Evolutionary conservation across 2,329 filamentous ascomycete genomes (phyloP).

Genomic region (Diaporthe caulivora): DNA sequence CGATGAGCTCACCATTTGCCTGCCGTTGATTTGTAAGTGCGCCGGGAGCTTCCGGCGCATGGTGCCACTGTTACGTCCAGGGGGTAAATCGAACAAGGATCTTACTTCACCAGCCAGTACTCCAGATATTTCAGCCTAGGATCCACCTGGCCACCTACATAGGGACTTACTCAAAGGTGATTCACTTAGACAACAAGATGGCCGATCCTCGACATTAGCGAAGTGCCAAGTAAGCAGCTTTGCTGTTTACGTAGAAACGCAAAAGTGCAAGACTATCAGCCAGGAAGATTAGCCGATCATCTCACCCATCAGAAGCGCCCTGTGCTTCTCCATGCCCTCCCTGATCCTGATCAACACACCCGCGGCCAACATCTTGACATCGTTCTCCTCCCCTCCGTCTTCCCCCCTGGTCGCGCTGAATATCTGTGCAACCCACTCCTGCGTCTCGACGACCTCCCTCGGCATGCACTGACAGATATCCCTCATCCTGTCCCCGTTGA

Average conservation of each 20-base stretch:
- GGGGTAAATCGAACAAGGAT: neutral
- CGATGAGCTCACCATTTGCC: slow-evolving; percentile 39
- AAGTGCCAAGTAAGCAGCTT: neutral
- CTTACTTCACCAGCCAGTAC: neutral
- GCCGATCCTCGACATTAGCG: neutral
- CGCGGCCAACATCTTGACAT: slow-evolving; percentile 82
- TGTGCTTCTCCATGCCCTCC: slow-evolving; percentile 86
- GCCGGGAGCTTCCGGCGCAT: slow-evolving; percentile 22
- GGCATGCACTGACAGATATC: slow-evolving; percentile 80
- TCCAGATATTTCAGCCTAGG: too few species aligned
- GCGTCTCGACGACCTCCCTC: slow-evolving; percentile 84
- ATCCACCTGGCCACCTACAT: too few species aligned
- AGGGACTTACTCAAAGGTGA: too few species aligned
- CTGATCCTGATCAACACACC: slow-evolving; percentile 81
- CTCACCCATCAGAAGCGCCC: slow-evolving; percentile 81
- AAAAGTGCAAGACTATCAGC: neutral
- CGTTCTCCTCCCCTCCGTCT: slow-evolving; percentile 77
- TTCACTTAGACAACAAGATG: neutral
- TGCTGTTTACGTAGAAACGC: neutral
- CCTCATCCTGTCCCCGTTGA: slow-evolving; percentile 80
- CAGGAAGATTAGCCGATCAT: slow-evolving; percentile 54
- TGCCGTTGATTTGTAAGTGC: slow-evolving; percentile 40
- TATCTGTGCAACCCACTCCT: slow-evolving; percentile 85
- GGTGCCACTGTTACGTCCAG: neutral
- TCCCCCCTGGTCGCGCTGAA: slow-evolving; percentile 72